Conservation (phyloP, 1,139 yeast genomes). For the Yamadazyma epiphylla region DNA sequence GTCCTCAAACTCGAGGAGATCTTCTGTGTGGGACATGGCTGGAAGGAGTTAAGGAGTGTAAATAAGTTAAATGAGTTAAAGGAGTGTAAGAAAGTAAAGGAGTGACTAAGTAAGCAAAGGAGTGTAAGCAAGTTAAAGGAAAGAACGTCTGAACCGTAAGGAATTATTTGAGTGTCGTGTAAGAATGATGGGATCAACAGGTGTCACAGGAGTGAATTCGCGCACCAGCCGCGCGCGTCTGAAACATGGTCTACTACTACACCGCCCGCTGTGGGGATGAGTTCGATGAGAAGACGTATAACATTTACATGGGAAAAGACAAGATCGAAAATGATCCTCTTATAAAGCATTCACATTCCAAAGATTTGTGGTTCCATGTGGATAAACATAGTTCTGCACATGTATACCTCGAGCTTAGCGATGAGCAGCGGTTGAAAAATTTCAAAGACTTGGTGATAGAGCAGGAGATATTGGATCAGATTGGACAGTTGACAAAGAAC, state of each 20-base stretch:
- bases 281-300: constrained; percentile 25
- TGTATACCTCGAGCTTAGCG: constrained; percentile 61
- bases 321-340: constrained; percentile 73
- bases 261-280: constrained; percentile 33
- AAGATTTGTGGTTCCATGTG: constrained; percentile 81
- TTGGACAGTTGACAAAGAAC: constrained; percentile 77
- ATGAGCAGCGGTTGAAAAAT: constrained; percentile 26
- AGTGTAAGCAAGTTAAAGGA: constrained; percentile 1
- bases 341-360: constrained; percentile 65
- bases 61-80: neutral
- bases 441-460: constrained; percentile 45
- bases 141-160: constrained; percentile 4
- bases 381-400: constrained; percentile 81
- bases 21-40: constrained; percentile 22
- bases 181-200: neutral
- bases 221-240: constrained; percentile 1
- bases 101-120: constrained; percentile 1
- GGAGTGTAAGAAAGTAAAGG: neutral
- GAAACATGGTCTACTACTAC: constrained; percentile 57
- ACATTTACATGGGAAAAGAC: constrained; percentile 71
- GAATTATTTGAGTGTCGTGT: neutral
- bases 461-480: constrained; percentile 48
- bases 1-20: constrained; percentile 42
- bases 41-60: neutral
- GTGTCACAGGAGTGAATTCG: constrained; percentile 4